These are phyloP conservation scores for Saccharomycopsis selenospora DNA, from an alignment of 805 yeast species.

Conservation along the genomic window DNA sequence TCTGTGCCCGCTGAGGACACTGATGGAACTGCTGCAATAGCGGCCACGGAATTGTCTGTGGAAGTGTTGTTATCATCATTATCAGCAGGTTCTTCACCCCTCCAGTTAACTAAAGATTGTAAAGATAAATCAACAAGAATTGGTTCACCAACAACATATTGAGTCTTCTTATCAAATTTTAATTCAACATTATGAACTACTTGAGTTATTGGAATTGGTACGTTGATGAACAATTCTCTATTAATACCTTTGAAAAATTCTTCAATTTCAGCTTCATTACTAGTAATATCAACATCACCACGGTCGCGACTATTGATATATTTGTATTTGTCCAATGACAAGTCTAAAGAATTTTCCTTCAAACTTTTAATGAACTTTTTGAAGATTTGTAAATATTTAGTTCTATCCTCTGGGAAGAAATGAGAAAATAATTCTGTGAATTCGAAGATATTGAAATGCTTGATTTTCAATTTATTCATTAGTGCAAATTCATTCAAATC, in stretches of 20 bases:
- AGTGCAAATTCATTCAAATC: slow-evolving; percentile 31
- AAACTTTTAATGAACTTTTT: slow-evolving; percentile 14
- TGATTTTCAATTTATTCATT: slow-evolving; percentile 23
- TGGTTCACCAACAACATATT: slow-evolving; percentile 57
- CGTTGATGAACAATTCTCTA: slow-evolving; percentile 40
- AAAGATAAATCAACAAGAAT: slow-evolving; percentile 40
- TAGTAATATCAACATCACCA: neutral
- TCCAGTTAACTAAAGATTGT: slow-evolving; percentile 42
- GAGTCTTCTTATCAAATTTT: slow-evolving; percentile 31
- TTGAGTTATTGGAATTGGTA: slow-evolving; percentile 54
- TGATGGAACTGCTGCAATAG: neutral
- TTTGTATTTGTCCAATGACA: slow-evolving; percentile 6
- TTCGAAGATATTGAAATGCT: slow-evolving; percentile 16
- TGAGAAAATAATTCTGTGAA: slow-evolving; percentile 16
- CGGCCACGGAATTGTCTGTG: neutral
- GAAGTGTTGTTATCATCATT: no score
- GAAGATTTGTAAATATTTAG: slow-evolving; percentile 15
- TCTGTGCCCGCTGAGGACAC: neutral
- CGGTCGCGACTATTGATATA: slow-evolving; percentile 9
- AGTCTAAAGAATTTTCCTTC: slow-evolving; percentile 4
- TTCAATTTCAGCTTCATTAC: slow-evolving; percentile 1
- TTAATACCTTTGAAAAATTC: slow-evolving; percentile 18
- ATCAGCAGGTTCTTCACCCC: slow-evolving; percentile 20
- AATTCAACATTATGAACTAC: slow-evolving; percentile 52
- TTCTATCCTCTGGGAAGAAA: slow-evolving; percentile 17